Conservation (phyloP, 2,329 filamentous ascomycete species). For the Chaetomium strumarium region DNA sequence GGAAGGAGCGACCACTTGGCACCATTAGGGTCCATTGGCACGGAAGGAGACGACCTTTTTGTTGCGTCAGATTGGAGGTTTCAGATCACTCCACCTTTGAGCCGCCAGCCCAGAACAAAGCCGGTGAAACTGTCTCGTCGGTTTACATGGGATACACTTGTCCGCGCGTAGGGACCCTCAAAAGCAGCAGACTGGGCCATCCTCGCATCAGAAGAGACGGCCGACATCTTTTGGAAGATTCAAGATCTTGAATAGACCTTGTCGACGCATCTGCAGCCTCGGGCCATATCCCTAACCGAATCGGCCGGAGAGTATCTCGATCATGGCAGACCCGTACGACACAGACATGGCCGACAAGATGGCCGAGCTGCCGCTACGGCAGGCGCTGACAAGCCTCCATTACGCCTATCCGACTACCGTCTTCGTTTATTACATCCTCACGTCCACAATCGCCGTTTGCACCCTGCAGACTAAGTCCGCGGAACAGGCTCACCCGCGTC, state of each 20-base stretch:
- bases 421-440: constrained; percentile 51
- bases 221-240: too few relatives aligned
- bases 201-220: too few relatives aligned
- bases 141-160: background rate
- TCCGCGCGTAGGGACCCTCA: too few relatives aligned
- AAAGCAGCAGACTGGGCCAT: too few relatives aligned
- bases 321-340: constrained; percentile 20
- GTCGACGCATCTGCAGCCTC: too few relatives aligned
- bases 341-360: constrained; percentile 7
- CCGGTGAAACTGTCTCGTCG: background rate
- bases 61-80: background rate
- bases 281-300: background rate
- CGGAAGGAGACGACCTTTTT: background rate
- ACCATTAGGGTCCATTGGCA: constrained; percentile 1
- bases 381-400: constrained; percentile 42
- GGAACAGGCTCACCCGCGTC: constrained; percentile 35
- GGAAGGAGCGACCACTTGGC: constrained; percentile 8
- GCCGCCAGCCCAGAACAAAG: background rate
- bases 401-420: constrained; percentile 53
- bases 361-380: constrained; percentile 21
- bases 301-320: background rate
- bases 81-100: background rate
- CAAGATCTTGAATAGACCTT: too few relatives aligned
- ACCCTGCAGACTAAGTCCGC: constrained; percentile 44
- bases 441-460: constrained; percentile 46